These are phyloP conservation scores for Leavenworthia alabamica DNA, from an alignment of 345 rosid genomes.

Conservation along the genomic window DNA sequence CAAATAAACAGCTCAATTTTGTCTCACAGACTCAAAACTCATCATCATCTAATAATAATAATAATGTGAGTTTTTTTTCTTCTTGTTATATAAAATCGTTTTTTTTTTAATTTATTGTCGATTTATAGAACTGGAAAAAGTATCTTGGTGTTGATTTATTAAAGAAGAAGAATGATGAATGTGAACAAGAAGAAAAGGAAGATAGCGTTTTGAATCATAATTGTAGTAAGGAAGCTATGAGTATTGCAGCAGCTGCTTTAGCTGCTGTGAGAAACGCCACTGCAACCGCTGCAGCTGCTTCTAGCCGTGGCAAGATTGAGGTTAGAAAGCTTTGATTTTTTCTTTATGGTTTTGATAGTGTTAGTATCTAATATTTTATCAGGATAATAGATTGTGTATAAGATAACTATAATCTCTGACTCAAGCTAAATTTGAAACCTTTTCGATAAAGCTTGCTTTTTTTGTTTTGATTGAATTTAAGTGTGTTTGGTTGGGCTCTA, in stretches of 20 bases:
- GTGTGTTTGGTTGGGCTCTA: too few relatives aligned
- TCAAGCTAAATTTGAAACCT: too few relatives aligned
- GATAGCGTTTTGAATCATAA: slow-evolving; percentile 23
- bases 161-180: slow-evolving; percentile 19
- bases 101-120: background rate
- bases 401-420: background rate
- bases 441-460: too few relatives aligned
- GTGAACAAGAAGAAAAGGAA: slow-evolving; percentile 26
- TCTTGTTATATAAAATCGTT: too few relatives aligned
- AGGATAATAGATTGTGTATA: background rate
- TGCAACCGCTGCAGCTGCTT: slow-evolving; percentile 59
- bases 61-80: slow-evolving; percentile 29
- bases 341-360: too few relatives aligned
- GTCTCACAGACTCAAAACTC: slow-evolving; percentile 13
- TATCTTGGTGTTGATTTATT: slow-evolving; percentile 20
- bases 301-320: slow-evolving; percentile 71
- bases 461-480: too few relatives aligned
- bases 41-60: too few relatives aligned
- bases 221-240: slow-evolving; percentile 55
- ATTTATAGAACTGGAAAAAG: slow-evolving; percentile 21
- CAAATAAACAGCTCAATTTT: slow-evolving; percentile 22
- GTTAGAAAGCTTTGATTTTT: slow-evolving; percentile 33
- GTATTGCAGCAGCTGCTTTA: slow-evolving; percentile 74
- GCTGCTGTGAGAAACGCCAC: slow-evolving; percentile 78
- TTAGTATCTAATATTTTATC: background rate